Percentiles rank a stretch among this genome's conserved stretches.
phyloP scores from a whole-genome alignment of 192 early-diverging fungal species.

The Chytriomyces sp. region DNA sequence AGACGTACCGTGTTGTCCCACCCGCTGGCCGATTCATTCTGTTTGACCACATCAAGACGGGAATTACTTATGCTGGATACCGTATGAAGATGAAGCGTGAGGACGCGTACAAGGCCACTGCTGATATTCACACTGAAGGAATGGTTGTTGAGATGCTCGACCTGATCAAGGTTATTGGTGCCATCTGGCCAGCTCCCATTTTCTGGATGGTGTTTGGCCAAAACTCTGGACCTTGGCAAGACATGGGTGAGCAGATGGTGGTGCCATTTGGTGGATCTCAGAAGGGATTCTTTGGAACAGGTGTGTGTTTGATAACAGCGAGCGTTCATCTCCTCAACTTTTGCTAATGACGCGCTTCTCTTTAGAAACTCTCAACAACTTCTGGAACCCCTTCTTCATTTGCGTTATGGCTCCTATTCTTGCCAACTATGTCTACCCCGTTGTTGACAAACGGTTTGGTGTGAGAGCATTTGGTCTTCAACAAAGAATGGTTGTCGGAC shows the following conservation, averaged over 20 bases:
- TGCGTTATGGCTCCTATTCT: slow-evolving; percentile 61
- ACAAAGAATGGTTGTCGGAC: slow-evolving; percentile 62
- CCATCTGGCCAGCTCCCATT: slow-evolving; percentile 41
- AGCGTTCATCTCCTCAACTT: slow-evolving; percentile 8
- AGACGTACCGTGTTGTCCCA: slow-evolving; percentile 66
- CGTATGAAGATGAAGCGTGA: slow-evolving; percentile 4
- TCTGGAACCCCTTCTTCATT: slow-evolving; percentile 59
- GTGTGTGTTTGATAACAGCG: slow-evolving; percentile 55
- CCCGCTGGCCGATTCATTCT: slow-evolving; percentile 64
- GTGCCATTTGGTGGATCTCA: slow-evolving; percentile 14
- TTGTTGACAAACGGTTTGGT: slow-evolving; percentile 48
- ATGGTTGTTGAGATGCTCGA: slow-evolving; percentile 45
- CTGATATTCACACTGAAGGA: slow-evolving; percentile 19
- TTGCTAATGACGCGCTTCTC: slow-evolving; percentile 25
- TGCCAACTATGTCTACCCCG: slow-evolving; percentile 58
- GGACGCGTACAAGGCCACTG: slow-evolving; percentile 10
- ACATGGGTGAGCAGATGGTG: slow-evolving; percentile 41
- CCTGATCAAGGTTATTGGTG: slow-evolving; percentile 41
- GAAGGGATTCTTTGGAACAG: slow-evolving; percentile 9
- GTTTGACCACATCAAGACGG: slow-evolving; percentile 46
- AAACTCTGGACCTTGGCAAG: slow-evolving; percentile 44
- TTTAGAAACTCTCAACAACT: slow-evolving; percentile 34
- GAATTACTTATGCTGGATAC: slow-evolving; percentile 18
- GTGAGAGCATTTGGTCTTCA: slow-evolving; percentile 44
- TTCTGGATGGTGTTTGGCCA: slow-evolving; percentile 57